Base-by-base conservation (phyloP, 805 yeast genomes). In the Vanderwaltozyma tropicalis region DNA sequence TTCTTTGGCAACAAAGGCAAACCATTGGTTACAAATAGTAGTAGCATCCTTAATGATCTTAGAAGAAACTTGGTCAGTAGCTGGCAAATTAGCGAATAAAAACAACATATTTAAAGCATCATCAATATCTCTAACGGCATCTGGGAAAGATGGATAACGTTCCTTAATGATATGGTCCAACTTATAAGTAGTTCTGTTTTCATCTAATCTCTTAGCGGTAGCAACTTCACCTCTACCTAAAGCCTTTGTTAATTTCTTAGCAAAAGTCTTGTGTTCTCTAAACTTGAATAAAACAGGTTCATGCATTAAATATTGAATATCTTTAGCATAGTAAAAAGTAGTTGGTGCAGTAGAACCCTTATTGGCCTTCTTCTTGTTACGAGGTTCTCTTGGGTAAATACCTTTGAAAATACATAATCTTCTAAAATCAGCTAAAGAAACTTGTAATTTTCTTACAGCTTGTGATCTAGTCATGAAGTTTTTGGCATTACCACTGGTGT, bases 351-450 rank as follows among this genome's bases (percentile, higher is more conserved):
- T 85, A n/a, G 95, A 83, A 17, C 98, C 97, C 64, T 86, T 92
- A 64, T 87, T 89, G 42, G 96, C 96, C 71, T 86, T 88, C 76
- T 82, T 86, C 68, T 88, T 92, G 64, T 85, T 86, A 52, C 88
- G 71, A 33, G 97, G 97, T 58, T 87, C 96, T 60, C 98, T 76
- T 38, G 98, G 98, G 59, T 86, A 92, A 46, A 92, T 88, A 37
- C 98, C 98, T 63, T 92, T 92, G 72, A 92, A 86, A 59, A 92
- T 92, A 72, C 98, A 92, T 57, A 92, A 72, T 55, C 98, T 78
- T 66, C 95, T 78, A 74, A 92, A 92, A 65, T 92, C 98, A 11
- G 96, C 96, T 35, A 92, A 70, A 2, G 96, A 82, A 21, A 92
- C 81, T 64, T 92, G 98, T 44, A 92, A 68, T 59, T 80, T 86